Conservation (phyloP, 352 stramenopile species). For the Phytophthora rubi region DNA sequence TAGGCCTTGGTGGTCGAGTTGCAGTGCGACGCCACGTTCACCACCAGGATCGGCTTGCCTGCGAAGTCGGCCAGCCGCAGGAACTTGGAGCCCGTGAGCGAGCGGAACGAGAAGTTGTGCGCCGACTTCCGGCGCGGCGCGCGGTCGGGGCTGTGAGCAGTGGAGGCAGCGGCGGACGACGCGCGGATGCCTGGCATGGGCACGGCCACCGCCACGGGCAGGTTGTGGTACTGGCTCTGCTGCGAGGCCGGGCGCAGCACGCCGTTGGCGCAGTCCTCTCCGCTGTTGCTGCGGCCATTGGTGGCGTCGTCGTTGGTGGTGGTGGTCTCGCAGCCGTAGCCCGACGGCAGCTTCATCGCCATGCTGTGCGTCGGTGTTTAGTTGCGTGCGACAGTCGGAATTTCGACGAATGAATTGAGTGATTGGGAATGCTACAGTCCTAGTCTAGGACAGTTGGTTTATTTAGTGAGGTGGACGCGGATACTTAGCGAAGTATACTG, state of each 20-base stretch:
- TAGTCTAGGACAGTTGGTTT: no score
- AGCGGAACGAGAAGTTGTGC: slow-evolving; percentile 82
- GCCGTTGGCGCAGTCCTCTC: slow-evolving; percentile 30
- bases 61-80: slow-evolving; percentile 72
- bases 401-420: slow-evolving; percentile 30
- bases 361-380: slow-evolving; percentile 18
- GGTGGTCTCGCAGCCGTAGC: slow-evolving; percentile 43
- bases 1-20: slow-evolving; percentile 83
- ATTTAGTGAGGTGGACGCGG: no score
- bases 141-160: slow-evolving; percentile 31
- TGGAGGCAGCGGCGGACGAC: slow-evolving; percentile 13
- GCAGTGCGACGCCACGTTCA: slow-evolving; percentile 85
- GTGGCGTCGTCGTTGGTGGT: slow-evolving; percentile 30
- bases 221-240: slow-evolving; percentile 56
- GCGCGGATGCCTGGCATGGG: slow-evolving; percentile 26
- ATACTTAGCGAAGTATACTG: background rate
- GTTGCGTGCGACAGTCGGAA: background rate
- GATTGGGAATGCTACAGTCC: no score
- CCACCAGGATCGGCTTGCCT: slow-evolving; percentile 70
- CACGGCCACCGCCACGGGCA: slow-evolving; percentile 67
- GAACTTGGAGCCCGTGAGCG: slow-evolving; percentile 62
- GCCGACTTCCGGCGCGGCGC: slow-evolving; percentile 59
- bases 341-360: slow-evolving; percentile 46
- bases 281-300: background rate
- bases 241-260: slow-evolving; percentile 18